Percentiles rank a stretch among this genome's conserved stretches.
Conservation (phyloP, 805 yeast species). For the Ogataea siamensis region DNA sequence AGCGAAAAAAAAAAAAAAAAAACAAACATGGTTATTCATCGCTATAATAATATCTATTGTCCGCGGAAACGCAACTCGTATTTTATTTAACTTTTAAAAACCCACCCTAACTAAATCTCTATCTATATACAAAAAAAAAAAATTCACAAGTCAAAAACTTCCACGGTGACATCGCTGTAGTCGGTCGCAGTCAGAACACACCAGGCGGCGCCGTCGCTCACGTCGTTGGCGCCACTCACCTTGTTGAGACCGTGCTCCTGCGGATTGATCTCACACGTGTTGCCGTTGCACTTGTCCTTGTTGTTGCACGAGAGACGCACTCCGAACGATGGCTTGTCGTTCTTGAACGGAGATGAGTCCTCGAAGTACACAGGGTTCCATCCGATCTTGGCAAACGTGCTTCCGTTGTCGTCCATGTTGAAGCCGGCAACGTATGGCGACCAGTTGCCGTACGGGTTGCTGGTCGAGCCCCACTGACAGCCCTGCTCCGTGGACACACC, state of each 20-base stretch:
- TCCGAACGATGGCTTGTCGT: slow-evolving; percentile 64
- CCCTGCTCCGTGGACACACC: slow-evolving; percentile 75
- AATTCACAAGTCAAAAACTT: slow-evolving; percentile 50
- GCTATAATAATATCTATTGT: too few relatives aligned
- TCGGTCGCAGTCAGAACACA: slow-evolving; percentile 79
- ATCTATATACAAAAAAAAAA: background rate
- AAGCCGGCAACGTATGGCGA: slow-evolving; percentile 93
- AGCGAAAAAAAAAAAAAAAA: background rate
- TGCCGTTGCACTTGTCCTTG: slow-evolving; percentile 66
- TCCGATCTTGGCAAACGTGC: slow-evolving; percentile 80
- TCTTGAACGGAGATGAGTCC: slow-evolving; percentile 49
- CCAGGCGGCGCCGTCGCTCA: slow-evolving; percentile 58
- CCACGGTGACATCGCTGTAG: slow-evolving; percentile 64
- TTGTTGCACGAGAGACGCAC: slow-evolving; percentile 72
- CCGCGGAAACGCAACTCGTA: too few relatives aligned
- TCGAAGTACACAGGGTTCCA: slow-evolving; percentile 89
- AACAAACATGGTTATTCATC: too few relatives aligned
- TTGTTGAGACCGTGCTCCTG: slow-evolving; percentile 56
- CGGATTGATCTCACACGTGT: slow-evolving; percentile 82
- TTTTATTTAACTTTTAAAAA: background rate
- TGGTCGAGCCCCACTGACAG: slow-evolving; percentile 78
- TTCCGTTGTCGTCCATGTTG: slow-evolving; percentile 66
- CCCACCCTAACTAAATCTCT: background rate
- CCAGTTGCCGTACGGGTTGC: slow-evolving; percentile 83
- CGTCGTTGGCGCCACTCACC: slow-evolving; percentile 39